These are phyloP conservation scores for California macrophylla DNA, from an alignment of 441 rosid genomes.

Conservation along the genomic window DNA sequence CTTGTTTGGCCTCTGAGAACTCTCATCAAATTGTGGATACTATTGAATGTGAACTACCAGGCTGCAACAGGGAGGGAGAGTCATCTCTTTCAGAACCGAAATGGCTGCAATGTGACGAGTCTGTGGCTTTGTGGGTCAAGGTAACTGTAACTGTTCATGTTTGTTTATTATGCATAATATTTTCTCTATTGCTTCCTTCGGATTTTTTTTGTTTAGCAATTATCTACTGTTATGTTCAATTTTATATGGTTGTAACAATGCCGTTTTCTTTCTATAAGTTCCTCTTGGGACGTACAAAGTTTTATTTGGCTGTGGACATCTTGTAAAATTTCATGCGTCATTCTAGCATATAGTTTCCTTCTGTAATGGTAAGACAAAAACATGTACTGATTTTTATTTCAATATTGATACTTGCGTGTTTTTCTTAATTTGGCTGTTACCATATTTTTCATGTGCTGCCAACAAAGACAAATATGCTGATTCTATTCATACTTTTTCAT, in stretches of 20 bases:
- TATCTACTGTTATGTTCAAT: neutral
- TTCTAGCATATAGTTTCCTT: too few species aligned
- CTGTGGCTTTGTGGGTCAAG: conserved; percentile 97
- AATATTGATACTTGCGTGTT: too few species aligned
- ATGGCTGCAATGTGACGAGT: conserved; percentile 72
- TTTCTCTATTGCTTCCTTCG: neutral
- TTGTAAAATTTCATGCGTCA: too few species aligned
- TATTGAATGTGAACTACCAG: conserved; percentile 39
- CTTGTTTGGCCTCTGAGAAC: conserved; percentile 36
- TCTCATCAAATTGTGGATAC: conserved; percentile 37
- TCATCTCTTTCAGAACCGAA: conserved; percentile 50
- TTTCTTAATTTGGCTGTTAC: neutral
- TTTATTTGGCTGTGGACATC: too few species aligned
- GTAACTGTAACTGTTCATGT: conserved; percentile 30
- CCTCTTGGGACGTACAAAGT: too few species aligned
- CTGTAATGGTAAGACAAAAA: too few species aligned
- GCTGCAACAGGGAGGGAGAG: conserved; percentile 44
- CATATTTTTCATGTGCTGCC: conserved; percentile 1
- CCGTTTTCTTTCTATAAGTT: too few species aligned
- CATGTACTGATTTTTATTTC: too few species aligned
- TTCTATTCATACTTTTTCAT: conserved; percentile 13
- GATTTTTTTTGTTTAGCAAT: neutral
- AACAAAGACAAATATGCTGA: conserved; percentile 7
- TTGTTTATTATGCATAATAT: conserved; percentile 3
- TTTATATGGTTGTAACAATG: neutral